Evolutionary conservation across 2,329 filamentous ascomycete species (phyloP).

Genomic region (Cadophora gregata): DNA sequence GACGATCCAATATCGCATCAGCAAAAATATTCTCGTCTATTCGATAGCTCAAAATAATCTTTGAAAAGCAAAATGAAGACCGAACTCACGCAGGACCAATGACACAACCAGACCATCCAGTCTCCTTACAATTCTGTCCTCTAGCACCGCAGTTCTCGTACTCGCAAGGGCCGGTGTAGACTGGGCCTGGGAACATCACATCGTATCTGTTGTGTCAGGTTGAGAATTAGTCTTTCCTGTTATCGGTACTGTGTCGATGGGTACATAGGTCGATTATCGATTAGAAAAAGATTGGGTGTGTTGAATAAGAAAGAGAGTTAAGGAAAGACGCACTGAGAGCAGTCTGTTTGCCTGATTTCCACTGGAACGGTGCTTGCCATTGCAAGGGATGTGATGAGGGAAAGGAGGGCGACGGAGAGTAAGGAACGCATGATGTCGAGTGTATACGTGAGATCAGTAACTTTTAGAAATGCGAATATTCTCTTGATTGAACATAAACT

Average conservation of each 20-base stretch:
- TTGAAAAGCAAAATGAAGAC: neutral
- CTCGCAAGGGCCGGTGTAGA: neutral
- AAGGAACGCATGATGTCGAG: neutral
- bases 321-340: neutral
- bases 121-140: neutral
- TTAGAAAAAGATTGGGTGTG: no score
- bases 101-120: neutral
- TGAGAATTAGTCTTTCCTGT: neutral
- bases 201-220: neutral
- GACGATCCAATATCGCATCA: neutral
- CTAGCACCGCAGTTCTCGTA: constrained; percentile 3
- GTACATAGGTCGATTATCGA: neutral
- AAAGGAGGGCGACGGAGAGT: neutral
- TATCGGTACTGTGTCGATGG: neutral
- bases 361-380: neutral
- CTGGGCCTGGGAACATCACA: neutral
- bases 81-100: constrained; percentile 7
- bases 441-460: neutral
- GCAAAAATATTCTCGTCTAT: neutral
- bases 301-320: neutral
- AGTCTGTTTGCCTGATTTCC: neutral
- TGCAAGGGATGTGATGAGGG: neutral
- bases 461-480: neutral
- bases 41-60: no score
- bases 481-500: no score